Evolutionary conservation across 1,284 basidiomycete species (phyloP).

Genomic region (Inonotus obliquus): DNA sequence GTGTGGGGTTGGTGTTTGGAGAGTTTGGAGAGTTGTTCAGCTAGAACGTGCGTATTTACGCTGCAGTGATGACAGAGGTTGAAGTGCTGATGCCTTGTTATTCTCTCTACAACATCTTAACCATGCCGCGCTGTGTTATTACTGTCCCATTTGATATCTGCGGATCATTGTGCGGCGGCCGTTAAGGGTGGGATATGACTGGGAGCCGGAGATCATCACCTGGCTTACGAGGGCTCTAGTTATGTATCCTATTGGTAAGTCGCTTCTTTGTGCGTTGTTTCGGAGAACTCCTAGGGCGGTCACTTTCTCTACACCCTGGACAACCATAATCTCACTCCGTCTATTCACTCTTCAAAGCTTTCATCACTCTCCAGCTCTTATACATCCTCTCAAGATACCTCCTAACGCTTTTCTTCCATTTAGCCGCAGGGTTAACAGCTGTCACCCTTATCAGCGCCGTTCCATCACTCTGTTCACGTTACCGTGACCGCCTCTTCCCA

Average conservation of each 20-base stretch:
- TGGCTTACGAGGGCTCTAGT: conserved; percentile 26
- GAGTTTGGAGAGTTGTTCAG: conserved; percentile 20
- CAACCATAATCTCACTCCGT: no score
- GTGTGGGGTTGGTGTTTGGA: conserved; percentile 29
- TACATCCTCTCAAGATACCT: background rate
- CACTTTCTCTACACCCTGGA: no score
- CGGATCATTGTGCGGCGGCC: background rate
- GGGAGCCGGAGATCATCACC: conserved; percentile 22
- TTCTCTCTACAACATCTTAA: background rate
- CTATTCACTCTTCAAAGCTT: background rate
- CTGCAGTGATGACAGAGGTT: background rate
- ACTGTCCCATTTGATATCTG: background rate
- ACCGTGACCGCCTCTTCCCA: conserved; percentile 23
- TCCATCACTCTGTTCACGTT: conserved; percentile 24
- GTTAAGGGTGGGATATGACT: conserved; percentile 26
- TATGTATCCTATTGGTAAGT: conserved; percentile 28
- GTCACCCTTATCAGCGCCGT: conserved; percentile 24
- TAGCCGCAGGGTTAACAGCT: conserved; percentile 27
- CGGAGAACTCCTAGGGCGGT: background rate
- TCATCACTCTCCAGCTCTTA: background rate
- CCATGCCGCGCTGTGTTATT: background rate
- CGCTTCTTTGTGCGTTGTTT: background rate
- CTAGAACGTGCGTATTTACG: conserved; percentile 21
- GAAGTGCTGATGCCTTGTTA: background rate
- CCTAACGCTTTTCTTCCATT: background rate